Base-by-base conservation (phyloP, 208 protist species). In the Leishmania tarentolae region DNA sequence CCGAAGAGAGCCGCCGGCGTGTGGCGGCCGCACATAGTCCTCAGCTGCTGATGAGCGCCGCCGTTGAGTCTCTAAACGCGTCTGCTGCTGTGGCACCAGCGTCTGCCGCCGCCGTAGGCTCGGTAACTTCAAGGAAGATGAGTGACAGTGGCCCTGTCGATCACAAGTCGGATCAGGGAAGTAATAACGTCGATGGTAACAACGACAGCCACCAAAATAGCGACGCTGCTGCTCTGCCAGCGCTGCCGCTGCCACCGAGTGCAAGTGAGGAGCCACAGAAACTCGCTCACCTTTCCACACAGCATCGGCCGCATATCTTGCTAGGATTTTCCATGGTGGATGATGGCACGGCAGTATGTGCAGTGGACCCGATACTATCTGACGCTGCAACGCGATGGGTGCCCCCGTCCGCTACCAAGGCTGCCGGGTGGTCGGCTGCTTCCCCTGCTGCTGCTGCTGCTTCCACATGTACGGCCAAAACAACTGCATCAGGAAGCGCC, bases 221-320 rank as follows among this genome's bases (percentile, higher is more conserved):
- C 37, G 44, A 9, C 47, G 28, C 42, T 17, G 72, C 56, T 11
- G 42, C 46, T 65, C n/a, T 40, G 3, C 3, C 35, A 40, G 40
- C 35, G 35, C 52, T 24, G n/a, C 24, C 72, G 13, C n/a, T 40
- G 42, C 11, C 50, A 61, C 21, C 72, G 35, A 9, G 31, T 76
- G 72, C 44, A 28, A 13, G 3, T 19, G 35, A 61, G 6, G 46
- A 31, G 35, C 35, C 50, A 31, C 35, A 40, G 72, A 61, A 61
- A 15, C 50, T 76, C 3, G 21, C 35, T n/a, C 72, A 40, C 31
- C 13, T 75, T n/a, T 24, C 69, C 1, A 72, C 76, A 35, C 76
- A 75, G 63, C 82, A 81, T 68, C 82, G 82, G 37, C 76, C 82
- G 11, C 82, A 85, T 63, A 63, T 85, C 21, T 44, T 85, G 31